Conservation (phyloP, 2,329 filamentous ascomycete species). For the Botrytis aclada region DNA sequence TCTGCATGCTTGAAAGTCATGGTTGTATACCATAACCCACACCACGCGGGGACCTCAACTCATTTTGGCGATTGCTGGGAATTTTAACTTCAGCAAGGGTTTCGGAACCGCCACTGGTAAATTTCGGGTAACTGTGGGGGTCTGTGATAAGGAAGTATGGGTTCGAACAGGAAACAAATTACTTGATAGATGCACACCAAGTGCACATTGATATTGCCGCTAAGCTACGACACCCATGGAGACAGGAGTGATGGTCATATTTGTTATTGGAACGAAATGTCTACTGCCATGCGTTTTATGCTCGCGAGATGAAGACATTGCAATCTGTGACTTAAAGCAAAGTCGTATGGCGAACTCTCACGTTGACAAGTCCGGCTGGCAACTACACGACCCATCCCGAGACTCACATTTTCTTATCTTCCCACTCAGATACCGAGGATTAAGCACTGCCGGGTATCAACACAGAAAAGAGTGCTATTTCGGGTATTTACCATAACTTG, state of each 20-base stretch:
- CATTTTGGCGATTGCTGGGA: background rate
- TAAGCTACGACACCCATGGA: background rate
- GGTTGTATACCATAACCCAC: background rate
- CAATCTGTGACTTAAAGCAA: background rate
- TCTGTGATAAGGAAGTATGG: background rate
- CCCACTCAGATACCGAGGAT: background rate
- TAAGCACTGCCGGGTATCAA: background rate
- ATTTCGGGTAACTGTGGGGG: background rate
- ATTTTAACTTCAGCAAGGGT: background rate
- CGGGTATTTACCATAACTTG: background rate
- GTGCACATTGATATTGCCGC: background rate
- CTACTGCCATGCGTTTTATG: background rate
- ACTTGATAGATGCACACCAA: background rate
- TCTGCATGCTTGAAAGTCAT: background rate
- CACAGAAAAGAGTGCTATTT: too few relatives aligned
- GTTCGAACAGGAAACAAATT: background rate
- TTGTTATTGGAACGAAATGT: background rate
- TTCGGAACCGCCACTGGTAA: background rate
- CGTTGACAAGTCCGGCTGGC: background rate
- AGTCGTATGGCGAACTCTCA: background rate
- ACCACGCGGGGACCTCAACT: background rate
- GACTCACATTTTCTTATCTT: background rate
- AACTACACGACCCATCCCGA: background rate
- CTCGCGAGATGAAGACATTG: background rate
- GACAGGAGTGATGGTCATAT: background rate